phyloP scores from a whole-genome alignment of 2,329 filamentous ascomycete species.

The Aspergillus sp. region DNA sequence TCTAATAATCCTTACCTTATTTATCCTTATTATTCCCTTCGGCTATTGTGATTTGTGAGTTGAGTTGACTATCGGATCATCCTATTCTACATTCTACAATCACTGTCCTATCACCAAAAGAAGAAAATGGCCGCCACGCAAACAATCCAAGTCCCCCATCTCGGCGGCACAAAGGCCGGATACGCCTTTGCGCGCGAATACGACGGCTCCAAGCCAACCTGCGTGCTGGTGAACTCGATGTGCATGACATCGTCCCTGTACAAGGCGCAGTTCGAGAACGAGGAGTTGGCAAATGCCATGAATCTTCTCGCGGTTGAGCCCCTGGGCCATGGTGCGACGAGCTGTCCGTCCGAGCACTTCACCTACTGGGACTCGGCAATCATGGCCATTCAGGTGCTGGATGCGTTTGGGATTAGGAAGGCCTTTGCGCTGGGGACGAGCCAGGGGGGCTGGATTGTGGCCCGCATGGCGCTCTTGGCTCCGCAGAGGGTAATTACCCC shows the following conservation, averaged over 20 bases:
- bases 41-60: no score
- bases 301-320: conserved; percentile 57
- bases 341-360: conserved; percentile 45
- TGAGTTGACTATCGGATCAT: no score
- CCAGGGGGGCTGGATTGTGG: conserved; percentile 55
- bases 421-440: conserved; percentile 53
- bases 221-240: conserved; percentile 54
- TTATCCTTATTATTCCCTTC: no score
- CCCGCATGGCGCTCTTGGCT: conserved; percentile 53
- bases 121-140: conserved; percentile 9
- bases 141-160: conserved; percentile 48
- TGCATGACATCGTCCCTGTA: conserved; percentile 51
- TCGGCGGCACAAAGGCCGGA: conserved; percentile 50
- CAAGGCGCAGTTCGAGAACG: conserved; percentile 39
- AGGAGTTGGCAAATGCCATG: conserved; percentile 36
- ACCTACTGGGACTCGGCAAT: conserved; percentile 58
- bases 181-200: conserved; percentile 46
- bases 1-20: no score
- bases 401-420: conserved; percentile 46
- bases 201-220: conserved; percentile 53
- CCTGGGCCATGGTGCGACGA: conserved; percentile 53
- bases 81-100: no score
- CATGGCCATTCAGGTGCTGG: conserved; percentile 57
- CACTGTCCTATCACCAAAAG: no score
- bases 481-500: conserved; percentile 43